A percentile compares a stretch with the other conserved stretches of the same genome.
Conservation (phyloP, 2,329 filamentous ascomycete genomes). For the Fusarium lyarnte region DNA sequence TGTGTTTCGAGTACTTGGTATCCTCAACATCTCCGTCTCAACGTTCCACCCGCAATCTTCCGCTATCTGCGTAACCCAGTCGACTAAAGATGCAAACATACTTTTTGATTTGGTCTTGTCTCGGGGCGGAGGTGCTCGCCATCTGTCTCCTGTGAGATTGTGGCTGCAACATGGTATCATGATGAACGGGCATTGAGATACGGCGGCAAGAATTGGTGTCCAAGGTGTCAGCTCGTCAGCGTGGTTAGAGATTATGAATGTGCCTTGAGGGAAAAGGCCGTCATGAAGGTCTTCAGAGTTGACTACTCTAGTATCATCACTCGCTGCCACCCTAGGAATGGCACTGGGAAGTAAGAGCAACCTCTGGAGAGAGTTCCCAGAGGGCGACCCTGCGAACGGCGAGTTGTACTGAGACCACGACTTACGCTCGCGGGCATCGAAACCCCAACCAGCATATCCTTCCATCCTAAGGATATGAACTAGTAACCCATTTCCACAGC, state of each 20-base stretch:
- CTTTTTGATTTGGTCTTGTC: conserved; percentile 65
- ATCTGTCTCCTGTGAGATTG: conserved; percentile 77
- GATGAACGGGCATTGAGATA: conserved; percentile 83
- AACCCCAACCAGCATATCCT: conserved; percentile 87
- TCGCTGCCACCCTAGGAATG: conserved; percentile 39
- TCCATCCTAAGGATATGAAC: conserved; percentile 84
- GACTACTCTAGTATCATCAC: conserved; percentile 20
- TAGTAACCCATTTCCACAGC: conserved; percentile 92
- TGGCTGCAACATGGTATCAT: conserved; percentile 97
- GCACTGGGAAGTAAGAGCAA: conserved; percentile 61
- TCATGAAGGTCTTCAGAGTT: conserved; percentile 52
- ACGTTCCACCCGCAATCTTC: conserved; percentile 77
- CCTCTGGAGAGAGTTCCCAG: conserved; percentile 53
- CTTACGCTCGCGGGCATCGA: conserved; percentile 86
- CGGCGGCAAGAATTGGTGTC: conserved; percentile 87
- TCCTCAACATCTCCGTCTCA: conserved; percentile 87
- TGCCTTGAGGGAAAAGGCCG: conserved; percentile 76
- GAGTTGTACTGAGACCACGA: conserved; percentile 80
- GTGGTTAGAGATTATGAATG: conserved; percentile 97
- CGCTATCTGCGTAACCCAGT: conserved; percentile 77
- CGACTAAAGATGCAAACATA: conserved; percentile 84
- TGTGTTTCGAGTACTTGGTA: conserved; percentile 90
- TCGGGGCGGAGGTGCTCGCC: conserved; percentile 71
- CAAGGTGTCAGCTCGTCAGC: conserved; percentile 95
- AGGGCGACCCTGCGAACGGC: conserved; percentile 38